Evolutionary conservation across 495 filamentous ascomycete genomes (phyloP).

Genomic region (Neurospora africana): DNA sequence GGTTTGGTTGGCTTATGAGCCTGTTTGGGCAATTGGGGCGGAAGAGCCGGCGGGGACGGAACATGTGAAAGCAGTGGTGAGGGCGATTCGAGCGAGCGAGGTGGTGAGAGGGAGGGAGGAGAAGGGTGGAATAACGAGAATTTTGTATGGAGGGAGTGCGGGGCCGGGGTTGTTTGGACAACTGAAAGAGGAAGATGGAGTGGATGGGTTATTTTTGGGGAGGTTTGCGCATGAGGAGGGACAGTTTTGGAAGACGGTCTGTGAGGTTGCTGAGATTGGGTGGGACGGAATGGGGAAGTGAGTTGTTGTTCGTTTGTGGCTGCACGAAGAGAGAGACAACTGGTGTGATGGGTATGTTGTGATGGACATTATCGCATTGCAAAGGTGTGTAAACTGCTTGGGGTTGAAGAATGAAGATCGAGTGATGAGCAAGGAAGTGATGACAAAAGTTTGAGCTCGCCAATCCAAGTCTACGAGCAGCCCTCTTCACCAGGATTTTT

Average conservation of each 20-base stretch:
- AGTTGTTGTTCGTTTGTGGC: neutral
- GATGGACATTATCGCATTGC: no score
- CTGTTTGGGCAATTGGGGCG: slow-evolving; percentile 81
- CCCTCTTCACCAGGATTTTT: neutral
- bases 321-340: neutral
- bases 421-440: neutral
- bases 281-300: neutral
- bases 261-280: slow-evolving; percentile 45
- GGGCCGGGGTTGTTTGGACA: slow-evolving; percentile 61
- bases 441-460: neutral
- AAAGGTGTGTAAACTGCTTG: neutral
- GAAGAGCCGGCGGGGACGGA: slow-evolving; percentile 57
- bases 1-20: slow-evolving; percentile 80
- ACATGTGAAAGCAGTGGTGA: slow-evolving; percentile 62
- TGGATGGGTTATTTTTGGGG: slow-evolving; percentile 77
- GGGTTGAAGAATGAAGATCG: neutral
- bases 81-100: slow-evolving; percentile 42
- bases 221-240: slow-evolving; percentile 68
- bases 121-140: slow-evolving; percentile 44
- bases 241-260: slow-evolving; percentile 54
- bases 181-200: slow-evolving; percentile 43
- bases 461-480: neutral
- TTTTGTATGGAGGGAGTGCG: slow-evolving; percentile 74
- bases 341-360: neutral
- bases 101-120: slow-evolving; percentile 31